These are phyloP conservation scores for Sequoia sempervirens DNA, from an alignment of 75 land plant species.

Conservation along the genomic window DNA sequence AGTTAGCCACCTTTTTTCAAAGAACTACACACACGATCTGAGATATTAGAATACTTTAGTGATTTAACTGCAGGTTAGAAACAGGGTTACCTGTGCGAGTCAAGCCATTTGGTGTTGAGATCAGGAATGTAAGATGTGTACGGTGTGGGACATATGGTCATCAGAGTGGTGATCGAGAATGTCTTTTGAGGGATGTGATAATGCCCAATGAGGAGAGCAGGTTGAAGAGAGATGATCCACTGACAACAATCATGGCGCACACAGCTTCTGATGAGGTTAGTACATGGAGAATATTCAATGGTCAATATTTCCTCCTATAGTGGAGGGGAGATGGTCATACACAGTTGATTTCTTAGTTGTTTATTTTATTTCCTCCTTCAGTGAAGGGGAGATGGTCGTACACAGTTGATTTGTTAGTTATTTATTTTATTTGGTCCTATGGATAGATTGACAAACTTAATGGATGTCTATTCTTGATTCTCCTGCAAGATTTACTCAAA, in stretches of 20 bases:
- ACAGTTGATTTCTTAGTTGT: not conserved
- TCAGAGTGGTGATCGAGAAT: conserved; percentile 98
- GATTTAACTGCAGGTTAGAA: conserved; percentile 61
- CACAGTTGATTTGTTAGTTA: no score
- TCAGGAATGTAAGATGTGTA: conserved; percentile 92
- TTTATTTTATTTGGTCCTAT: not conserved
- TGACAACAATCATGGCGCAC: conserved; percentile 70
- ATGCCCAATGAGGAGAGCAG: conserved; percentile 87
- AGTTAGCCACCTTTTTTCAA: not conserved
- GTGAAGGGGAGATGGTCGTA: not conserved
- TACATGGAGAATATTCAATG: not conserved
- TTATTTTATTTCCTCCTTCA: not conserved
- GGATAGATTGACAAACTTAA: not conserved
- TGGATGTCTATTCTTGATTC: not conserved
- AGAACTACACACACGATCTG: not conserved
- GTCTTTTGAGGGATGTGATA: conserved; percentile 84
- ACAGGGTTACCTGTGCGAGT: conserved; percentile 75
- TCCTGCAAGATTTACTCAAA: not conserved
- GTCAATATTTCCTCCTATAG: not conserved
- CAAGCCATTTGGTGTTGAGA: conserved; percentile 91
- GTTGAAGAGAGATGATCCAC: conserved; percentile 91
- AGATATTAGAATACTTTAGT: conserved; percentile 14
- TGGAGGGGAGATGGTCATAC: not conserved
- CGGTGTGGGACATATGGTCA: conserved; percentile 93
- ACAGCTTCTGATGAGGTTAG: conserved; percentile 63